Percentiles rank a stretch among this genome's conserved stretches.
phyloP scores from a whole-genome alignment of 2,329 filamentous ascomycete species.

The Blumeriella jaapii region DNA sequence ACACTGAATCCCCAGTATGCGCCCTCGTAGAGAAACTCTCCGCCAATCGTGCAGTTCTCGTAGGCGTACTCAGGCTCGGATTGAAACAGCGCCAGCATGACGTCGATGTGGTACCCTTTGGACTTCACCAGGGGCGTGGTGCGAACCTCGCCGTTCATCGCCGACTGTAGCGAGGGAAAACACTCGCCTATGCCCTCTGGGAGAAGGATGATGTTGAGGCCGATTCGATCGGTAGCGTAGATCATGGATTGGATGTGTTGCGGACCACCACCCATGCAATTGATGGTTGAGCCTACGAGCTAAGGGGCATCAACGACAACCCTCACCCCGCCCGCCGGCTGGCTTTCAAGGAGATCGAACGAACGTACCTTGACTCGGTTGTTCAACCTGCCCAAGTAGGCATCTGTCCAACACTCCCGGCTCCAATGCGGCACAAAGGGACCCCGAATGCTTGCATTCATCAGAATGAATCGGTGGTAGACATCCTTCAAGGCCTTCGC shows the following conservation, averaged over 20 bases:
- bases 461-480: conserved; percentile 21
- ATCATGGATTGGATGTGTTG: conserved; percentile 19
- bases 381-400: conserved; percentile 17
- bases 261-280: conserved; percentile 8
- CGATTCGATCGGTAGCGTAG: conserved; percentile 14
- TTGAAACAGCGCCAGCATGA: conserved; percentile 3
- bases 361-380: conserved; percentile 17
- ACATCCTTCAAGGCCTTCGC: conserved; percentile 11
- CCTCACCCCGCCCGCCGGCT: too few relatives aligned
- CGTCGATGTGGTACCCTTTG: conserved; percentile 13
- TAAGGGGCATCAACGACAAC: too few relatives aligned
- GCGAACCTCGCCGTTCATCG: conserved; percentile 4
- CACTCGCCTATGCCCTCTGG: conserved; percentile 5
- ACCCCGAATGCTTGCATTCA: conserved; percentile 24
- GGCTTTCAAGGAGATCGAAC: too few relatives aligned
- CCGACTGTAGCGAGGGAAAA: conserved; percentile 1
- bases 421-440: conserved; percentile 23
- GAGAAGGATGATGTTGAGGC: conserved; percentile 12
- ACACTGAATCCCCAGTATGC: conserved; percentile 7
- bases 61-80: neutral
- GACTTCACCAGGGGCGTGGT: conserved; percentile 9
- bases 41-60: conserved; percentile 1
- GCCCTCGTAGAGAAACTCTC: conserved; percentile 7
- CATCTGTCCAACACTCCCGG: conserved; percentile 21
- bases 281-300: conserved; percentile 15